Conservation (phyloP, 2,329 filamentous ascomycete species). For the Leptoxyphium fumago region DNA sequence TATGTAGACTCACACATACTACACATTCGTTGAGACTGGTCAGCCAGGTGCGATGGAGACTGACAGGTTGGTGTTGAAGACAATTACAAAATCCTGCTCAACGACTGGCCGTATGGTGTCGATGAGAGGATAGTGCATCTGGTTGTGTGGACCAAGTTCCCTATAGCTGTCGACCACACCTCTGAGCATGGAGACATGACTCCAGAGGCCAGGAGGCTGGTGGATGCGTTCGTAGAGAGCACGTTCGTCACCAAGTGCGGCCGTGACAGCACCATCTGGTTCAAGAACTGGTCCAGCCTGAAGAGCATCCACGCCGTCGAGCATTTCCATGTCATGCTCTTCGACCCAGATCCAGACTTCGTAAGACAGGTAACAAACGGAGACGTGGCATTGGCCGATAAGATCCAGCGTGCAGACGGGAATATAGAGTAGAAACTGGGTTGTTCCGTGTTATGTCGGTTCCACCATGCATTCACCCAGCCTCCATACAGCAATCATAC, state of each 20-base stretch:
- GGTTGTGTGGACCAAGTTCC: constrained; percentile 87
- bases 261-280: constrained; percentile 55
- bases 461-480: constrained; percentile 14
- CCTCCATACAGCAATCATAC: no score
- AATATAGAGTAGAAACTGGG: neutral
- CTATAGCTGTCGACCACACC: constrained; percentile 52
- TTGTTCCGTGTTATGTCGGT: neutral
- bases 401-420: constrained; percentile 5
- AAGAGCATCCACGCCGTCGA: constrained; percentile 80
- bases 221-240: constrained; percentile 54
- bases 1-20: no score
- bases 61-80: constrained; percentile 11
- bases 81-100: constrained; percentile 63
- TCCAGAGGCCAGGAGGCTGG: constrained; percentile 43
- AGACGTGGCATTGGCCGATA: constrained; percentile 47
- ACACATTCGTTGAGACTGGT: no score
- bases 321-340: constrained; percentile 91
- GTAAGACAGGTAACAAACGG: constrained; percentile 56
- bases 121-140: constrained; percentile 66
- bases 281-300: constrained; percentile 77
- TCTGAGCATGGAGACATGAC: constrained; percentile 48
- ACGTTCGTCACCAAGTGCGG: constrained; percentile 42
- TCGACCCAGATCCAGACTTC: constrained; percentile 56
- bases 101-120: constrained; percentile 91
- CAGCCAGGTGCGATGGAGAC: no score